These are phyloP conservation scores for Harringtonia aguacate DNA, from an alignment of 2,329 filamentous ascomycete species.

Conservation along the genomic window DNA sequence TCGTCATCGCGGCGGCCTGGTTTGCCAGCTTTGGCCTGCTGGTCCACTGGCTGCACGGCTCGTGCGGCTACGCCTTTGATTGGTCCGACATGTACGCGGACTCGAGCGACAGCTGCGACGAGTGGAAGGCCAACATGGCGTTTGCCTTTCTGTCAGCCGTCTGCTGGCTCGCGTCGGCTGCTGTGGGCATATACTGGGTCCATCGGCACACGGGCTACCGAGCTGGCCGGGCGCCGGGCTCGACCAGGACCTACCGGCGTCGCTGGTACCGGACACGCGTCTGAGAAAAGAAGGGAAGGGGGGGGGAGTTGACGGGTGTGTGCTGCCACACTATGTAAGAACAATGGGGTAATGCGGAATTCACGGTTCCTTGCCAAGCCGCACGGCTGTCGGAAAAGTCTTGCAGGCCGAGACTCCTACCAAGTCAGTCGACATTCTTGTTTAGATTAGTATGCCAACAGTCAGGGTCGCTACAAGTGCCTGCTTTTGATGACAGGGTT, in stretches of 20 bases:
- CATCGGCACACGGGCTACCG: slow-evolving; percentile 25
- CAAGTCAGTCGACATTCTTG: too few relatives aligned
- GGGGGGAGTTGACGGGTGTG: not conserved
- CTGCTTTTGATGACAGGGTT: too few relatives aligned
- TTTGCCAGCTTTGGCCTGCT: slow-evolving; percentile 59
- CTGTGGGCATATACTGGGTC: slow-evolving; percentile 47
- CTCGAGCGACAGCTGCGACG: slow-evolving; percentile 45
- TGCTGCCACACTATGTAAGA: not conserved
- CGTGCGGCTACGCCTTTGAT: slow-evolving; percentile 46
- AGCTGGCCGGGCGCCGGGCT: slow-evolving; percentile 11
- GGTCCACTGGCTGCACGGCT: slow-evolving; percentile 38
- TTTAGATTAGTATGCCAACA: too few relatives aligned
- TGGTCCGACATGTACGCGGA: slow-evolving; percentile 44
- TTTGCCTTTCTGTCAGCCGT: slow-evolving; percentile 63
- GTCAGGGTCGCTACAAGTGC: too few relatives aligned
- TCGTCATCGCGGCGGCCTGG: slow-evolving; percentile 59
- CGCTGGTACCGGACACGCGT: slow-evolving; percentile 31
- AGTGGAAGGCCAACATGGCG: slow-evolving; percentile 61
- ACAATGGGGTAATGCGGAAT: not conserved
- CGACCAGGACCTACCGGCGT: too few relatives aligned
- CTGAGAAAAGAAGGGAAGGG: slow-evolving; percentile 16
- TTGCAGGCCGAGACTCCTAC: too few relatives aligned
- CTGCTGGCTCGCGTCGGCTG: slow-evolving; percentile 55
- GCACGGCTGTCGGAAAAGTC: too few relatives aligned
- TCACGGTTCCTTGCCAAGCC: too few relatives aligned